phyloP scores from a whole-genome alignment of 1,284 basidiomycete species.

The Austroboletus sp. region DNA sequence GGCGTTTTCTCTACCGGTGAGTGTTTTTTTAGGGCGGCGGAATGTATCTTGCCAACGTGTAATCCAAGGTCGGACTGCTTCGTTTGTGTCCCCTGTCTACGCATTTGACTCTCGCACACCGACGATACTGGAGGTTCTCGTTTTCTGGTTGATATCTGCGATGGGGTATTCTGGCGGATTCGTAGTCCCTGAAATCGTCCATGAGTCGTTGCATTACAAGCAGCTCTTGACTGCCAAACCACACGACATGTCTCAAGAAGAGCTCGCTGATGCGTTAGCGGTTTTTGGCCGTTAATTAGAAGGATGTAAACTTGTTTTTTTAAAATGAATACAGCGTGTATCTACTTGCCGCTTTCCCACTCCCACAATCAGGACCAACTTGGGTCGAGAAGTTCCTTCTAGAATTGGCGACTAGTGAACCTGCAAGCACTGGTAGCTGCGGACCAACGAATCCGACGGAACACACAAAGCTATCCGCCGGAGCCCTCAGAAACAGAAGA shows the following conservation, averaged over 20 bases:
- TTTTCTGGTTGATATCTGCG: constrained; percentile 50
- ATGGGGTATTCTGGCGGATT: constrained; percentile 38
- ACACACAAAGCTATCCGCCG: too few relatives aligned
- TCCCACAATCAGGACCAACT: not conserved
- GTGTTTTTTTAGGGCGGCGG: constrained; percentile 8
- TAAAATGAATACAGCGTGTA: not conserved
- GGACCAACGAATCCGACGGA: not conserved
- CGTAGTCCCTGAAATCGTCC: constrained; percentile 40
- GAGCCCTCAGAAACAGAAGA: too few relatives aligned
- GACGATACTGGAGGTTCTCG: constrained; percentile 43
- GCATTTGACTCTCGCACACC: constrained; percentile 37
- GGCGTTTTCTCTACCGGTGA: constrained; percentile 59
- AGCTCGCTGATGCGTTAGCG: constrained; percentile 19
- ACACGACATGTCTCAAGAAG: constrained; percentile 35
- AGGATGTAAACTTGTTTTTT: not conserved
- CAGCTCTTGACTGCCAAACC: constrained; percentile 38
- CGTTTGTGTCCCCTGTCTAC: constrained; percentile 43
- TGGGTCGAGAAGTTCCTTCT: too few relatives aligned
- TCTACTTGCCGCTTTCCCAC: not conserved
- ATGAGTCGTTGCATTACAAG: constrained; percentile 25
- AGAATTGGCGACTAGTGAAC: too few relatives aligned
- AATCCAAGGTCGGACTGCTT: constrained; percentile 47
- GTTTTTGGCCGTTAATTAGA: constrained; percentile 6
- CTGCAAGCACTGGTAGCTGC: not conserved
- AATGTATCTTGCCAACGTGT: constrained; percentile 6